A percentile compares a stretch with the other conserved stretches of the same genome.
phyloP scores from a whole-genome alignment of 257 asterid species.

The Coffea eugenioides region DNA sequence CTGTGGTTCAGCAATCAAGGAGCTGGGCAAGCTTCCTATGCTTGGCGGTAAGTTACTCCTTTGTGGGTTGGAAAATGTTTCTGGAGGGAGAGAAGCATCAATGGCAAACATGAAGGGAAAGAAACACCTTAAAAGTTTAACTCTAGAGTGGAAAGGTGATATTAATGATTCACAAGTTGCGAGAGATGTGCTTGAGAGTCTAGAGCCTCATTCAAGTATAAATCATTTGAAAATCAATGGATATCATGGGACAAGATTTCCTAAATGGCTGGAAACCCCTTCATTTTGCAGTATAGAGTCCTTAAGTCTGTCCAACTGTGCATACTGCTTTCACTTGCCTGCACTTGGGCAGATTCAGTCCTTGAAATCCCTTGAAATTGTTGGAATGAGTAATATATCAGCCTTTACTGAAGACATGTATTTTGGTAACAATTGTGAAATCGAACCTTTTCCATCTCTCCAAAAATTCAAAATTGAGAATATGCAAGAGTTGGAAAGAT shows the following conservation, averaged over 20 bases:
- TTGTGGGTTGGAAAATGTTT: constrained; percentile 16
- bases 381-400: constrained; percentile 31
- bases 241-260: constrained; percentile 37
- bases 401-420: constrained; percentile 33
- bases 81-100: neutral
- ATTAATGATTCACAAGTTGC: neutral
- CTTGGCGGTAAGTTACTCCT: constrained; percentile 1
- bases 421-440: constrained; percentile 26
- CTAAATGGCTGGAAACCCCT: constrained; percentile 38
- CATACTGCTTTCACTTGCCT: constrained; percentile 33
- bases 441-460: constrained; percentile 33
- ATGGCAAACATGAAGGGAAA: constrained; percentile 7
- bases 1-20: constrained; percentile 11
- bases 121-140: constrained; percentile 8
- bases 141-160: constrained; percentile 1
- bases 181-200: constrained; percentile 34
- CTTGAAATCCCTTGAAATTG: constrained; percentile 28
- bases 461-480: constrained; percentile 27
- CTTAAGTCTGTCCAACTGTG: constrained; percentile 32
- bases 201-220: constrained; percentile 33
- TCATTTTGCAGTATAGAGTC: constrained; percentile 29
- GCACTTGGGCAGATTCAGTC: constrained; percentile 31
- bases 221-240: constrained; percentile 28
- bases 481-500: constrained; percentile 38
- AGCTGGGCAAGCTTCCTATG: constrained; percentile 1